Evolutionary conservation across 1,284 basidiomycete species (phyloP).

Genomic region (Thelephora terrestris): DNA sequence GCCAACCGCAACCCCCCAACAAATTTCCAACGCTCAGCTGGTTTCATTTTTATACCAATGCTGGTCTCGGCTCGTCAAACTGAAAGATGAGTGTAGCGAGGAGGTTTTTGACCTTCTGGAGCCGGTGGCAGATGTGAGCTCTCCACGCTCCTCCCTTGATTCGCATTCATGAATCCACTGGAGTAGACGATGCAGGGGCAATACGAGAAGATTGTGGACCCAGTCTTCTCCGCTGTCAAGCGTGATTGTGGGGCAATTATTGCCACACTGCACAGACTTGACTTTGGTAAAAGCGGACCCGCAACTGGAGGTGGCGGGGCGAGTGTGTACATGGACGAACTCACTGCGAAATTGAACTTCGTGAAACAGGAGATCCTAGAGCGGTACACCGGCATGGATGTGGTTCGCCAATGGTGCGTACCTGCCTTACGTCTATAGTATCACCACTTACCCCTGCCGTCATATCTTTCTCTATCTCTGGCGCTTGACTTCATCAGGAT

Average conservation of each 20-base stretch:
- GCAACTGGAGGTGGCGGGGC: slow-evolving; percentile 57
- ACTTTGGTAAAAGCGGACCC: slow-evolving; percentile 60
- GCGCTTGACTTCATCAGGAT: slow-evolving; percentile 37
- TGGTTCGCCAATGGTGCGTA: slow-evolving; percentile 60
- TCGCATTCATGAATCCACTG: neutral
- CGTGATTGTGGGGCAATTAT: slow-evolving; percentile 74
- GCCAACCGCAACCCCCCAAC: slow-evolving; percentile 68
- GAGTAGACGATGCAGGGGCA: slow-evolving; percentile 46
- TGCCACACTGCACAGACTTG: slow-evolving; percentile 72
- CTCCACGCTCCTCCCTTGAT: neutral
- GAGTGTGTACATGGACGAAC: slow-evolving; percentile 83
- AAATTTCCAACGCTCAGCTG: slow-evolving; percentile 66
- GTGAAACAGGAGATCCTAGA: slow-evolving; percentile 68
- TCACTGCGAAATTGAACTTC: slow-evolving; percentile 77
- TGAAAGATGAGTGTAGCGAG: slow-evolving; percentile 64
- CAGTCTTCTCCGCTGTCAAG: slow-evolving; percentile 63
- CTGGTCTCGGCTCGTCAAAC: slow-evolving; percentile 56
- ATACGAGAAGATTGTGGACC: slow-evolving; percentile 59
- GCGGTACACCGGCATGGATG: slow-evolving; percentile 62
- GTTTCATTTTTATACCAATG: slow-evolving; percentile 74
- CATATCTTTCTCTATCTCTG: neutral
- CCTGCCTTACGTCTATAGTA: neutral
- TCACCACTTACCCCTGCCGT: neutral
- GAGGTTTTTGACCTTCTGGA: slow-evolving; percentile 50
- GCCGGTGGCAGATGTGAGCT: slow-evolving; percentile 20